Percentiles rank a stretch among this genome's conserved stretches.
phyloP scores from a whole-genome alignment of 805 yeast species.

The Wickerhamomyces sydowiorum region DNA sequence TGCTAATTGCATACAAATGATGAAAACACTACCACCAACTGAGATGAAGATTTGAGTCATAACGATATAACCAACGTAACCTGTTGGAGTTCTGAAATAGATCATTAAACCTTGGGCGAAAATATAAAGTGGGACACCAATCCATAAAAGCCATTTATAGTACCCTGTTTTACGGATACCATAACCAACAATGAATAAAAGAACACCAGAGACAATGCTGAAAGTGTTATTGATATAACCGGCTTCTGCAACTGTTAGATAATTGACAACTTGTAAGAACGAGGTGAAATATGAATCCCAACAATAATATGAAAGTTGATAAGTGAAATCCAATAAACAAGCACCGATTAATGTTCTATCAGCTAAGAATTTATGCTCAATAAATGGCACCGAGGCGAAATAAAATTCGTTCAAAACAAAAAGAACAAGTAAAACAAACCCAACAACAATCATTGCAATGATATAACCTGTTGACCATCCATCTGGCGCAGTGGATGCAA shows the following conservation, averaged over 20 bases:
- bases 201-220: neutral
- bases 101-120: neutral
- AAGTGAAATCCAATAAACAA: neutral
- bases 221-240: neutral
- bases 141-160: neutral
- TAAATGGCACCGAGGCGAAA: neutral
- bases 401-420: neutral
- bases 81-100: neutral
- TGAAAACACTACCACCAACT: neutral
- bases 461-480: neutral
- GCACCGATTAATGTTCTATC: neutral
- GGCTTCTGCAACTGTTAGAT: neutral
- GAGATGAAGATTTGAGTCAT: neutral
- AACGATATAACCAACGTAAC: neutral
- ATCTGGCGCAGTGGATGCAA: neutral
- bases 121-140: neutral
- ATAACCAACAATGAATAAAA: neutral
- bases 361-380: neutral
- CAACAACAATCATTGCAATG: neutral
- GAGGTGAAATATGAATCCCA: neutral
- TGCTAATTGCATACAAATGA: neutral
- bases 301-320: neutral
- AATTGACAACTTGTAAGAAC: neutral
- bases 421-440: neutral
- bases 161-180: neutral